Base-by-base conservation (phyloP, 257 asterid species). In the Solanum appendiculatum region DNA sequence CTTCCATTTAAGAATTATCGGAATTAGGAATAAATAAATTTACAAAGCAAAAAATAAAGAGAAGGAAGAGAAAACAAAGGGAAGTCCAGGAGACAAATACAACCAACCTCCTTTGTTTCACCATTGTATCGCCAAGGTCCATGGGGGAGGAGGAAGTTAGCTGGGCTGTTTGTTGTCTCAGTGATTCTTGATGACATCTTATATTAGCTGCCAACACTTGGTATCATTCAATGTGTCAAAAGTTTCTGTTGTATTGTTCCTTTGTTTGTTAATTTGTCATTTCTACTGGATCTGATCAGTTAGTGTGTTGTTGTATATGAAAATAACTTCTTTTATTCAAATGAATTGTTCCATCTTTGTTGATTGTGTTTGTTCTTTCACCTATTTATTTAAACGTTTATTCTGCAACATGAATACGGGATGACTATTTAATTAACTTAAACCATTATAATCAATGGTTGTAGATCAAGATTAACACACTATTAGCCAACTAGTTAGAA, bases 201-300 rank as follows among this genome's bases (percentile, higher is more conserved):
- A 13, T 77, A 48, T 74, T 39, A 39, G 23, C 83, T 75, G 56
- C 63, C 63, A 42, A 73, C 29, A 33, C 25, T 73, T 82, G 48
- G 77, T 89, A 78, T 74, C 87, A 63, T 86, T 74, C 87, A 78
- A 56, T 89, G 86, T 84, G 70, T 89, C 72, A 36, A 25, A 16
- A 69, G 9, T 37, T 46, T 82, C 63, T 48, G n/a, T 44, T 68
- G 70, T 44, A 54, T 2, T 9, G 31, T 72, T 74, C 48, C 25
- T 44, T 58, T 68, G 20, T 46, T 16, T 80, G n/a, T 85, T 85
- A 87, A 34, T 42, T 85, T 75, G 86, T 81, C 31, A 86, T 88
- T 86, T 83, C 72, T 86, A 14, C 80, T 56, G 74, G 88, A 86
- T 87, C 85, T 86, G 82, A 82, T 64, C 27, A 75, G 29, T n/a